Conservation (phyloP, 257 asterid species). For the Asclepias syriaca region DNA sequence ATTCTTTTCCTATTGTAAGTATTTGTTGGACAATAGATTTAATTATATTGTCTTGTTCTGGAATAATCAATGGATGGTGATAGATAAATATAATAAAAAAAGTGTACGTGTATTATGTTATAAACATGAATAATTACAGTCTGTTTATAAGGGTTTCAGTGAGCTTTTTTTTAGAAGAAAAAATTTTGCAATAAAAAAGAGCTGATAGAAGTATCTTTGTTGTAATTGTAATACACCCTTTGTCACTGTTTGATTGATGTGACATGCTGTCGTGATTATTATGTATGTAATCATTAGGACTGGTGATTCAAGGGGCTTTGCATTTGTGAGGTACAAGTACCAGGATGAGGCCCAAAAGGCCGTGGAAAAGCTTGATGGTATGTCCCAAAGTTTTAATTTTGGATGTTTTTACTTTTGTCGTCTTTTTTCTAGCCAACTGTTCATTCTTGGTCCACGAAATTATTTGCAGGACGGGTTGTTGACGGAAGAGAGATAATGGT, state of each 20-base stretch:
- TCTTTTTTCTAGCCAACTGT: background rate
- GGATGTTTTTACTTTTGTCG: background rate
- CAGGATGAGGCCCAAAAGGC: constrained; percentile 96
- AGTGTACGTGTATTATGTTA: background rate
- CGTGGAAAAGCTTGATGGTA: constrained; percentile 94
- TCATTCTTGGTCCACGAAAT: background rate
- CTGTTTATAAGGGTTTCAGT: background rate
- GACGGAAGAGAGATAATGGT: constrained; percentile 99
- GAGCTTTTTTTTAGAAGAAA: background rate
- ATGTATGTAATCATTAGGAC: constrained; percentile 41
- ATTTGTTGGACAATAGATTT: background rate
- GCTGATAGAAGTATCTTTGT: background rate
- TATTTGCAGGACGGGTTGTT: constrained; percentile 66
- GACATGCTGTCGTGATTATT: constrained; percentile 1
- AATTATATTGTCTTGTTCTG: background rate
- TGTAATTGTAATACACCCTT: background rate
- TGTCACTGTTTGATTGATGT: background rate
- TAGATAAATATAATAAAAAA: background rate
- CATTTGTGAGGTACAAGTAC: constrained; percentile 89
- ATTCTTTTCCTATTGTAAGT: background rate
- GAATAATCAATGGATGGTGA: background rate
- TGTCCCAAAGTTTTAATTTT: constrained; percentile 4
- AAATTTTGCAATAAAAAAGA: background rate
- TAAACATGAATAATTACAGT: background rate
- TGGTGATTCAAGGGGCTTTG: constrained; percentile 98